phyloP scores from a whole-genome alignment of 169 alveolate species.

The Prorocentrum cordatum region DNA sequence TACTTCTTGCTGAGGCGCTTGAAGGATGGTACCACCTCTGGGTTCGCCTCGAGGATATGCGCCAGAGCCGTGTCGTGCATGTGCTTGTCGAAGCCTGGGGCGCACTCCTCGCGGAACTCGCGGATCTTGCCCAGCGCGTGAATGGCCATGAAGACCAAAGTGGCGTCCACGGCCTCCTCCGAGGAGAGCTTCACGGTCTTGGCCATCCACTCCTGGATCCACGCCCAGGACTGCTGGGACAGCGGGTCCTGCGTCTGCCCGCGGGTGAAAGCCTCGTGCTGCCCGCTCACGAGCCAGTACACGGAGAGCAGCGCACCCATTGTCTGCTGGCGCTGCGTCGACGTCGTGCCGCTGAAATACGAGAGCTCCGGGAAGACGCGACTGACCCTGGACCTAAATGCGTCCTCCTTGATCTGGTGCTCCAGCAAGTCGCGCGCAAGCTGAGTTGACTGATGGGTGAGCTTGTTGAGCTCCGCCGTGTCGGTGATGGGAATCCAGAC shows the following conservation, averaged over 20 bases:
- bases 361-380: too few relatives aligned
- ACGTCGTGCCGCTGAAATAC: too few relatives aligned
- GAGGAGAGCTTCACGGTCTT: background rate
- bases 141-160: slow-evolving; percentile 60
- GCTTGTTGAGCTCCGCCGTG: too few relatives aligned
- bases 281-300: slow-evolving; percentile 17
- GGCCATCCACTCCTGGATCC: slow-evolving; percentile 55
- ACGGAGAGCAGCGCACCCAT: slow-evolving; percentile 39
- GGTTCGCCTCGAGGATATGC: slow-evolving; percentile 7
- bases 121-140: slow-evolving; percentile 50
- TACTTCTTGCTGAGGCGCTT: slow-evolving; percentile 19
- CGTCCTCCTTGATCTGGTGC: too few relatives aligned
- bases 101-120: slow-evolving; percentile 8
- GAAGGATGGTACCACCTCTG: slow-evolving; percentile 52
- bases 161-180: slow-evolving; percentile 23
- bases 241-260: slow-evolving; percentile 5
- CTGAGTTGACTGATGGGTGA: too few relatives aligned
- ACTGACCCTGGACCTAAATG: too few relatives aligned
- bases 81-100: background rate
- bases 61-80: slow-evolving; percentile 4
- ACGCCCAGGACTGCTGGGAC: slow-evolving; percentile 44
- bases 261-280: slow-evolving; percentile 36
- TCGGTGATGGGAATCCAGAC: too few relatives aligned
- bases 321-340: background rate
- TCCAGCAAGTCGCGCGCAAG: too few relatives aligned